These are phyloP conservation scores for Coemansia sp. DNA, from an alignment of 192 early-diverging fungal species.

Conservation along the genomic window DNA sequence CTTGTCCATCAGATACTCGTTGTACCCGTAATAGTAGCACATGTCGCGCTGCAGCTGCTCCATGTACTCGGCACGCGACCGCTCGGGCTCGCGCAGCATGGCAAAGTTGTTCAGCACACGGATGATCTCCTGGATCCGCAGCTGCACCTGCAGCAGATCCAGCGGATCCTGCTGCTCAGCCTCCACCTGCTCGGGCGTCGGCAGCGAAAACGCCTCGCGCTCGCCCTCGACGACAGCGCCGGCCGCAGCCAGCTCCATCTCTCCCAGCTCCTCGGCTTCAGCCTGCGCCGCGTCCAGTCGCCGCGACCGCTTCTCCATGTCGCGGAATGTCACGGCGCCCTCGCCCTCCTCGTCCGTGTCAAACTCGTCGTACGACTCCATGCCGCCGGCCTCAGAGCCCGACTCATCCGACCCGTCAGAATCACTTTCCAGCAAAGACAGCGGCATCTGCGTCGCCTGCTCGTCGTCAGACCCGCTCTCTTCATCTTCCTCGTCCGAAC, in stretches of 20 bases:
- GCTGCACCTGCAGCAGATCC: conserved; percentile 72
- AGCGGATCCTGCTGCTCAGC: conserved; percentile 60
- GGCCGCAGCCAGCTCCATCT: conserved; percentile 62
- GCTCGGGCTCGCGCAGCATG: conserved; percentile 67
- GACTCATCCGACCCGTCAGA: conserved; percentile 16
- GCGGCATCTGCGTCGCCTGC: conserved; percentile 10
- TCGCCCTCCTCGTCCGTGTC: conserved; percentile 33
- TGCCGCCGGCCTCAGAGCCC: conserved; percentile 4
- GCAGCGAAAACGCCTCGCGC: conserved; percentile 51
- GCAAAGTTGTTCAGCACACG: conserved; percentile 87
- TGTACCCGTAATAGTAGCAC: conserved; percentile 92
- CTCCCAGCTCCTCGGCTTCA: conserved; percentile 63
- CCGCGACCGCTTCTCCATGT: conserved; percentile 72
- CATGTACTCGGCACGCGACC: conserved; percentile 80
- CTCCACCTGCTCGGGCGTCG: conserved; percentile 62
- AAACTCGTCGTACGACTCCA: conserved; percentile 50
- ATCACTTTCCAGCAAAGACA: conserved; percentile 32
- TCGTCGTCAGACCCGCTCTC: conserved; percentile 40
- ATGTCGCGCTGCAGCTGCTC: conserved; percentile 86
- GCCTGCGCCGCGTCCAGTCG: conserved; percentile 54
- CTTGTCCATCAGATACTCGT: conserved; percentile 85
- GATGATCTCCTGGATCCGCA: conserved; percentile 88
- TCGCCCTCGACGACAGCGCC: conserved; percentile 54
- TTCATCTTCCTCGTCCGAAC: conserved; percentile 34
- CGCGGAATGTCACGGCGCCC: conserved; percentile 38